Conservation (phyloP, 2,329 filamentous ascomycete genomes). For the Colletotrichum chlorophyti region DNA sequence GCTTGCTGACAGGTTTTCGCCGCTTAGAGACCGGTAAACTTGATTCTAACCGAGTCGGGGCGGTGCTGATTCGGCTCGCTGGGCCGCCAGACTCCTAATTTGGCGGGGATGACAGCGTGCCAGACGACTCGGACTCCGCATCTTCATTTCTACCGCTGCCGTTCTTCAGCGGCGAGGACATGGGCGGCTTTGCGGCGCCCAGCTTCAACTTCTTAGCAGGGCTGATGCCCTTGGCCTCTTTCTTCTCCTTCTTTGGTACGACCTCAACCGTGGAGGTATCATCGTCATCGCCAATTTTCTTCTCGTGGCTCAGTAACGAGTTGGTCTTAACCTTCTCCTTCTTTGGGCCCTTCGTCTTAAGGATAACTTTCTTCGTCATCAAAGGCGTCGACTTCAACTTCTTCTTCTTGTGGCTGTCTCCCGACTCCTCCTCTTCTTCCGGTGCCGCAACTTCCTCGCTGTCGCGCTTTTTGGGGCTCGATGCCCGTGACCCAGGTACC, state of each 20-base stretch:
- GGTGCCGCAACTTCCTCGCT: constrained; percentile 54
- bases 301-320: constrained; percentile 58
- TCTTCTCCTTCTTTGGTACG: constrained; percentile 47
- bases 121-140: constrained; percentile 62
- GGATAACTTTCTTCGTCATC: constrained; percentile 60
- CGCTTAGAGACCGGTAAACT: too few species aligned
- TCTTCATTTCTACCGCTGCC: constrained; percentile 51
- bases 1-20: too few species aligned
- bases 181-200: constrained; percentile 50
- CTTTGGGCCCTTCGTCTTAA: constrained; percentile 61
- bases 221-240: constrained; percentile 37
- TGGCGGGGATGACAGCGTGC: constrained; percentile 62
- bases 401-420: constrained; percentile 63
- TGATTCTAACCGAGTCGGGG: too few species aligned
- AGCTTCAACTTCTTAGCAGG: constrained; percentile 50
- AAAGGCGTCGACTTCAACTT: constrained; percentile 55
- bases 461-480: constrained; percentile 64
- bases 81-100: constrained; percentile 15
- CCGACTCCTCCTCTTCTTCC: constrained; percentile 60
- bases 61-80: background rate
- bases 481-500: constrained; percentile 57
- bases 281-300: constrained; percentile 43
- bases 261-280: constrained; percentile 36
- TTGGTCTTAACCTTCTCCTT: constrained; percentile 62
- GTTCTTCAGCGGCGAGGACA: constrained; percentile 57